Evolutionary conservation across 495 filamentous ascomycete genomes (phyloP).

Genomic region (Aspergillus olivimuriae): DNA sequence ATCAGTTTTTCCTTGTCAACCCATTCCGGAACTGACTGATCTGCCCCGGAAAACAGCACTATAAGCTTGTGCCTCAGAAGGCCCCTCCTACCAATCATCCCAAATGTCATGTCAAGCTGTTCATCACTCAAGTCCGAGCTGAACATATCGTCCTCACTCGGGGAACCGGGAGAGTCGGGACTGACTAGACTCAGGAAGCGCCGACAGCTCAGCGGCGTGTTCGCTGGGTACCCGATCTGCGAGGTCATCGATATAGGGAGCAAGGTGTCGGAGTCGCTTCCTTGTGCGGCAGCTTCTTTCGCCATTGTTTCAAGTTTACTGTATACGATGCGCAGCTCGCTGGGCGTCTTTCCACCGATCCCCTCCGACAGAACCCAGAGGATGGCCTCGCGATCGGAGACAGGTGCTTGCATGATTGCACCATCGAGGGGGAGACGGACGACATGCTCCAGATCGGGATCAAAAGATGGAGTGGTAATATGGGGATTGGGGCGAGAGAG

Average conservation of each 20-base stretch:
- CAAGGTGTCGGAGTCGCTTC: conserved; percentile 21
- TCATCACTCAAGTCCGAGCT: conserved; percentile 64
- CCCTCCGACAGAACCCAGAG: conserved; percentile 29
- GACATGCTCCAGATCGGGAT: conserved; percentile 22
- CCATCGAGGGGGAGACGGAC: conserved; percentile 53
- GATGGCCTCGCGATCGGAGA: conserved; percentile 71
- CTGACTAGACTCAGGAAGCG: conserved; percentile 62
- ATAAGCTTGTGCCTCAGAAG: conserved; percentile 43
- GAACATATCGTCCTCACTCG: conserved; percentile 81
- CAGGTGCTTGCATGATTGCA: conserved; percentile 75
- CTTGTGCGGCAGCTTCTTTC: conserved; percentile 15
- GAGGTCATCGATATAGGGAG: conserved; percentile 31
- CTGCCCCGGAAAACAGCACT: conserved; percentile 59
- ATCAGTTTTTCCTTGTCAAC: conserved; percentile 62
- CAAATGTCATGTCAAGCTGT: conserved; percentile 56
- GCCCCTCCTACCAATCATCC: conserved; percentile 42
- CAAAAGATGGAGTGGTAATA: conserved; percentile 23
- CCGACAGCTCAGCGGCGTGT: conserved; percentile 53
- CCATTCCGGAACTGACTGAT: conserved; percentile 59
- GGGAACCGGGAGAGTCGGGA: conserved; percentile 39
- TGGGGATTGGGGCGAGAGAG: conserved; percentile 36
- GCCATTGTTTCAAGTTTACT: conserved; percentile 22
- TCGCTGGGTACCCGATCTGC: conserved; percentile 27
- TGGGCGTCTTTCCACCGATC: conserved; percentile 23
- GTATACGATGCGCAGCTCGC: conserved; percentile 22